Conservation (phyloP, 2,329 filamentous ascomycete species). For the Huntiella savannae region DNA sequence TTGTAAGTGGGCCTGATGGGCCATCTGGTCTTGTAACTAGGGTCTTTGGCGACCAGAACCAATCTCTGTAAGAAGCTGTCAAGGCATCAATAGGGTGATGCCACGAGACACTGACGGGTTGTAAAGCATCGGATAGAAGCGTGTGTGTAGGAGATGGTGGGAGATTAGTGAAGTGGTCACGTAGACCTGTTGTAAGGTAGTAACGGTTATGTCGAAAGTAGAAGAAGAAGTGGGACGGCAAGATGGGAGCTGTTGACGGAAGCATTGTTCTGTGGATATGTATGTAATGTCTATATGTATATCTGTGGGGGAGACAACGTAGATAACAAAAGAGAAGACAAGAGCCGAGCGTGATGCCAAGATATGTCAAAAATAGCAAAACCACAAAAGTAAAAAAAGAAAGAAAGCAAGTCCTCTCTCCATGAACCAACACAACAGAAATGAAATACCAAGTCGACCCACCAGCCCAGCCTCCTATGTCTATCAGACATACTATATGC, state of each 20-base stretch:
- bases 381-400: neutral
- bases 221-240: slow-evolving; percentile 8
- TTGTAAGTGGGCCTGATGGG: neutral
- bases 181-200: slow-evolving; percentile 9
- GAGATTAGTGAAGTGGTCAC: slow-evolving; percentile 7
- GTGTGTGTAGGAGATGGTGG: slow-evolving; percentile 1
- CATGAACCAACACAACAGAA: neutral
- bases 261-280: neutral
- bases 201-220: slow-evolving; percentile 10
- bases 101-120: slow-evolving; percentile 6
- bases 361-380: neutral
- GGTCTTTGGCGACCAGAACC: slow-evolving; percentile 4
- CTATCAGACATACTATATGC: too few species aligned
- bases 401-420: neutral
- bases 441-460: neutral
- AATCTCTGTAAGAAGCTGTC: slow-evolving; percentile 6
- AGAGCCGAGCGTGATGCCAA: neutral
- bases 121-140: slow-evolving; percentile 3
- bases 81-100: slow-evolving; percentile 1
- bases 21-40: neutral
- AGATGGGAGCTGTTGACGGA: neutral
- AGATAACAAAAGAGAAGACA: too few species aligned
- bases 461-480: too few species aligned
- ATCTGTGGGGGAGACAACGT: neutral
- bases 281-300: neutral